Evolutionary conservation across 2,329 filamentous ascomycete species (phyloP).

Genomic region (Fusarium sp.): DNA sequence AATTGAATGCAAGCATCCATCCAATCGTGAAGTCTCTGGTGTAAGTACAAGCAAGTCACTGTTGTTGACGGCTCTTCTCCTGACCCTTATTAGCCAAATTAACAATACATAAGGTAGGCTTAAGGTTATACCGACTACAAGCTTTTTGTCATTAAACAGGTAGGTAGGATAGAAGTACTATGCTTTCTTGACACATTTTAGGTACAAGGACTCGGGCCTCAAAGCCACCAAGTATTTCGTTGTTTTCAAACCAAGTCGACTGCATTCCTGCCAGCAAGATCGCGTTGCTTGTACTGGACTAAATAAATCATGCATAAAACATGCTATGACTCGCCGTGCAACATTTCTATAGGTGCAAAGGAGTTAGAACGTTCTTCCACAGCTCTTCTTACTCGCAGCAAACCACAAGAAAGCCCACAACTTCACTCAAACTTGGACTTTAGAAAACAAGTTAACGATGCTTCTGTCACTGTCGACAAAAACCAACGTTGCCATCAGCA

Average conservation of each 20-base stretch:
- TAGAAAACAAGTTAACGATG: neutral
- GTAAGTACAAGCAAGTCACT: neutral
- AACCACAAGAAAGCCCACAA: neutral
- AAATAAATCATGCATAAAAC: neutral
- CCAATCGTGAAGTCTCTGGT: neutral
- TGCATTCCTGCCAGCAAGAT: neutral
- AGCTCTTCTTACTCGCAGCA: neutral
- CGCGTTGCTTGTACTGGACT: neutral
- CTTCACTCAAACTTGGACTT: neutral
- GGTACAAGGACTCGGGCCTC: neutral
- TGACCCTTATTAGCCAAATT: too few species aligned
- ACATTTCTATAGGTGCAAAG: neutral
- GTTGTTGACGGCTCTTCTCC: neutral
- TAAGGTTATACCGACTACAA: too few species aligned
- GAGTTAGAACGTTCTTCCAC: neutral
- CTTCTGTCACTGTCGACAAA: neutral
- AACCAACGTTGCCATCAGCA: neutral
- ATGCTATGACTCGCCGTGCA: neutral
- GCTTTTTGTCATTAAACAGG: too few species aligned
- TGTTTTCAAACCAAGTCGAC: neutral
- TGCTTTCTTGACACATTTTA: too few species aligned
- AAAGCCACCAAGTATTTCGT: neutral
- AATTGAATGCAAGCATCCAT: neutral
- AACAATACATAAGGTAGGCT: too few species aligned
- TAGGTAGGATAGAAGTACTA: too few species aligned